Evolutionary conservation across 139 green algal genomes (phyloP).

Genomic region (Astrephomene gubernaculifera): DNA sequence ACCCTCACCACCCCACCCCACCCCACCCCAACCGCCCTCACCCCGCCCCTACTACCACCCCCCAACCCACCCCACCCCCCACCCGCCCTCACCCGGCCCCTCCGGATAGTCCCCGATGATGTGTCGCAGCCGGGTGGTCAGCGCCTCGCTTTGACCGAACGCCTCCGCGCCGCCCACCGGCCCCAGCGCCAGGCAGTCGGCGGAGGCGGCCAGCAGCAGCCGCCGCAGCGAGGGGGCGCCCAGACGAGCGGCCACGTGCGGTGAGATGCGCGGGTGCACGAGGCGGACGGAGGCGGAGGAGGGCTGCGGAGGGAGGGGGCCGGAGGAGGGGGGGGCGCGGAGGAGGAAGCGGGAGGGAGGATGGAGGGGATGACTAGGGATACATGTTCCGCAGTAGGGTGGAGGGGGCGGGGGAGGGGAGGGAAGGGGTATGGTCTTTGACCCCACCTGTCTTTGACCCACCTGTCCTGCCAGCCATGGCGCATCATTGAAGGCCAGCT

Average conservation of each 20-base stretch:
- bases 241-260: constrained; percentile 55
- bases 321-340: not conserved
- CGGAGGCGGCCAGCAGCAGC: constrained; percentile 67
- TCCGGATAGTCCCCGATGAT: constrained; percentile 89
- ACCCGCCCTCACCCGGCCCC: constrained; percentile 55
- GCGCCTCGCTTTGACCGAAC: constrained; percentile 87
- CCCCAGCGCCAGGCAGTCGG: constrained; percentile 66
- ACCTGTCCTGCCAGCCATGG: constrained; percentile 69
- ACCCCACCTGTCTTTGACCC: too few species aligned
- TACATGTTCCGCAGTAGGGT: too few species aligned
- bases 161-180: constrained; percentile 65
- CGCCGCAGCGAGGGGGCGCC: constrained; percentile 73
- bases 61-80: not conserved
- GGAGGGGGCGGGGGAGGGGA: too few species aligned
- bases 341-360: too few species aligned
- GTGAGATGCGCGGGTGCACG: constrained; percentile 69
- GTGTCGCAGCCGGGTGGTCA: constrained; percentile 84
- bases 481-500: constrained; percentile 85
- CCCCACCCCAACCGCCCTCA: not conserved
- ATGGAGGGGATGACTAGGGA: too few species aligned
- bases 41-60: not conserved
- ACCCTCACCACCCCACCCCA: too few species aligned
- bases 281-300: constrained; percentile 39
- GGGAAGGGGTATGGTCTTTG: too few species aligned
- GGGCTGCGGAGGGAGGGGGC: not conserved